Evolutionary conservation across 148 eudicot genomes (phyloP).

Genomic region (Rhododendron molle): DNA sequence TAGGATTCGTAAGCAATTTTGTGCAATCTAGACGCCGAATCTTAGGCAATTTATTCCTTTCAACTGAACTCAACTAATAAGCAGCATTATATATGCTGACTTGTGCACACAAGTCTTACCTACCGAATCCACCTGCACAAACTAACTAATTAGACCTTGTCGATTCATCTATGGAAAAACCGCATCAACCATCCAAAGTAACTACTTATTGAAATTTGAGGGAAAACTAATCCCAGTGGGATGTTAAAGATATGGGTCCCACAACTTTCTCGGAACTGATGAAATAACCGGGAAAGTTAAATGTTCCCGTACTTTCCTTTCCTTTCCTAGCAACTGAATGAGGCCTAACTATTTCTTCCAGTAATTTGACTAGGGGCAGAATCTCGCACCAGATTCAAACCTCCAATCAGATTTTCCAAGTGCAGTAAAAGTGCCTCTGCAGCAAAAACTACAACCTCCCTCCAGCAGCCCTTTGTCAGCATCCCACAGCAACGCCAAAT

Average conservation of each 20-base stretch:
- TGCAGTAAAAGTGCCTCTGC: background rate
- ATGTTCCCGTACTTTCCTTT: background rate
- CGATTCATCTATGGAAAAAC: background rate
- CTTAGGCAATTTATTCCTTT: background rate
- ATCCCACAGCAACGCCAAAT: background rate
- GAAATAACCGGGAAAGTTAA: background rate
- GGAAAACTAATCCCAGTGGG: background rate
- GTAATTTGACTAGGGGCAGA: background rate
- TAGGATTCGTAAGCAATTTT: background rate
- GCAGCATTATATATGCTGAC: background rate
- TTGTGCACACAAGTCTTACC: background rate
- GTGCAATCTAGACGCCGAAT: background rate
- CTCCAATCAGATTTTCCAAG: background rate
- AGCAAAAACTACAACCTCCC: background rate
- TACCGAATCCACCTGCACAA: background rate
- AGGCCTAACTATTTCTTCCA: background rate
- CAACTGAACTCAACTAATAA: background rate
- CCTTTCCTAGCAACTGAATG: background rate
- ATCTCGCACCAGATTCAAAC: conserved; percentile 1
- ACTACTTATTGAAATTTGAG: background rate
- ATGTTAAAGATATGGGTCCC: background rate
- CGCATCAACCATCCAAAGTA: background rate
- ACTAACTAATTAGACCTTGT: background rate
- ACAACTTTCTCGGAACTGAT: background rate
- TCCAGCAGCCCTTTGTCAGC: background rate